Evolutionary conservation across 495 filamentous ascomycete genomes (phyloP), one percentile per base, ranked within the genome.

Genomic region (Aspergillus bridgeri): DNA sequence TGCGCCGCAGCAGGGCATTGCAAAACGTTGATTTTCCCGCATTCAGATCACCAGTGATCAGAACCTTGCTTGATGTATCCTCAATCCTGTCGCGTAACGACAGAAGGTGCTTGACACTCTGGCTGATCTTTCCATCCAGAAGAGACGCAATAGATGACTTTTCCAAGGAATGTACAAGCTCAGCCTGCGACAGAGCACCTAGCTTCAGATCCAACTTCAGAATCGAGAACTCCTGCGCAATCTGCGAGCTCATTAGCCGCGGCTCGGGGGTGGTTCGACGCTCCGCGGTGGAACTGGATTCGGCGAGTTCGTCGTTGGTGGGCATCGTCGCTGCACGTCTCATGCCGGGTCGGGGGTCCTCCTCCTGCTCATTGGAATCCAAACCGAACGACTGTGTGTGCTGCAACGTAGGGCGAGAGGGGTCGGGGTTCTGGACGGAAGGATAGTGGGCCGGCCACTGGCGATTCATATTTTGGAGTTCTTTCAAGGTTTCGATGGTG

Each of bases 1-100:
- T 97, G 56, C 92, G 86, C 45, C 94, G 87, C 42, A 98, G 75
- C 21, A 98, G 75, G 9, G 94, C 95, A 73, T 98, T 98, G 77
- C 94, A 98, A 63, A 98, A 98, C 5, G 94, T 98, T 11, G 94
- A 98, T 68, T 98, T 98, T 65, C 94, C 94, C 15, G 94, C 93
- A 69, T 98, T 98, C 49, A 98, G 71, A 74, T 98, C 94, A 65
- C 94, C 94, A 13, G 94, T 98, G n/a, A 98, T 86, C 62, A 98
- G 68, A 17, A 98, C 95, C 74, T 98, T 98, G 74, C 95, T 98
- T 3, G 93, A 90, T 0, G 89, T 98, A 74, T 98, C 94, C 66
- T 97, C 93, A 51, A 98, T 98, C 51, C 94, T 85, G 60, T 98
- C 95, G 58, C 91, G 86, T 44, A 98, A 80, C 3, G 87, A 82